Percentiles rank a stretch among this genome's conserved stretches.
phyloP scores from a whole-genome alignment of 176 grass and related monocot species.

The Lolium rigidum region DNA sequence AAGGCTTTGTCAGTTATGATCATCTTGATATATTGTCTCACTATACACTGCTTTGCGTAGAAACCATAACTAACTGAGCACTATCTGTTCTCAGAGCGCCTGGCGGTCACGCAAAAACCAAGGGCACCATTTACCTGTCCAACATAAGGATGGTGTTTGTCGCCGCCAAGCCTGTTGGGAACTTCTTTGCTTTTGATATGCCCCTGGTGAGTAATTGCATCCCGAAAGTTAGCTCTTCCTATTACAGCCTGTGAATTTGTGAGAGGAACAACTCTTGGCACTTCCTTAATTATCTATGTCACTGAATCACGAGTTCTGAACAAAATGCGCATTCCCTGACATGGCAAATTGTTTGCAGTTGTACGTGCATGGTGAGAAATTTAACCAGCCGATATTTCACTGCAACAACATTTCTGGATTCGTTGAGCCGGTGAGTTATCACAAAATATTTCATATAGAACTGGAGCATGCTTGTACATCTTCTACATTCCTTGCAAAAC shows the following conservation, averaged over 20 bases:
- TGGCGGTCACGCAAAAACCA: constrained; percentile 75
- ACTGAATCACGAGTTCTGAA: neutral
- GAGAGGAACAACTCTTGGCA: too few relatives aligned
- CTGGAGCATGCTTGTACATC: neutral
- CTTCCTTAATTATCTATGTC: too few relatives aligned
- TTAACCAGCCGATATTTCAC: constrained; percentile 94
- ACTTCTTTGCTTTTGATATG: constrained; percentile 91
- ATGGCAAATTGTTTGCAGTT: constrained; percentile 50
- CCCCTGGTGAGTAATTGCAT: constrained; percentile 71
- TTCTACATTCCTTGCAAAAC: neutral
- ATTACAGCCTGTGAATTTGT: neutral
- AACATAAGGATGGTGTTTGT: constrained; percentile 98
- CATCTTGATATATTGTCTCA: too few relatives aligned
- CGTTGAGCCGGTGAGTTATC: constrained; percentile 79
- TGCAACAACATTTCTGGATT: constrained; percentile 97
- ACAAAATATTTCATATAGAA: neutral
- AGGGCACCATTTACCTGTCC: constrained; percentile 94
- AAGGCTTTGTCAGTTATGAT: too few relatives aligned
- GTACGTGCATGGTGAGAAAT: constrained; percentile 87
- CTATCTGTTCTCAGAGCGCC: constrained; percentile 59
- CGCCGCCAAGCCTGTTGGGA: constrained; percentile 76
- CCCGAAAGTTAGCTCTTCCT: neutral
- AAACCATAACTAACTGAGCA: too few relatives aligned
- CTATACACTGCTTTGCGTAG: too few relatives aligned
- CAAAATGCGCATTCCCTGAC: constrained; percentile 30